phyloP scores from a whole-genome alignment of 805 yeast genomes.

The Candida adriatica region DNA sequence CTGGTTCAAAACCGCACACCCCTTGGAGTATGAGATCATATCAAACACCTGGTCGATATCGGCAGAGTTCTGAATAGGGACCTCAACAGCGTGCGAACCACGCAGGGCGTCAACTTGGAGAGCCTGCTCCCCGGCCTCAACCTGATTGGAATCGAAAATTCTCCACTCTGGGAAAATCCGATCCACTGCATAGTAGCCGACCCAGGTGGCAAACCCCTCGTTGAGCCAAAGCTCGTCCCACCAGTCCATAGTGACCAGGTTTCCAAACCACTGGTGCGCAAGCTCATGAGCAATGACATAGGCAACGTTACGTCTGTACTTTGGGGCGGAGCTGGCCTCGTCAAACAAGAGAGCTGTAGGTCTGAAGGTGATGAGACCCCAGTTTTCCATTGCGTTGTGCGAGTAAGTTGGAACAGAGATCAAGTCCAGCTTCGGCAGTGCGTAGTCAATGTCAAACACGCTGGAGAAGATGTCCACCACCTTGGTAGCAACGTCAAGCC shows the following conservation, averaged over 20 bases:
- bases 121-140: constrained; percentile 67
- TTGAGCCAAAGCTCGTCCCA: constrained; percentile 89
- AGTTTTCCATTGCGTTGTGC: constrained; percentile 88
- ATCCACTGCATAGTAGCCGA: constrained; percentile 78
- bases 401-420: constrained; percentile 76
- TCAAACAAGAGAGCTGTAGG: constrained; percentile 68
- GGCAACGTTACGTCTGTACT: constrained; percentile 64
- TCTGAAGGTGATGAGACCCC: constrained; percentile 78
- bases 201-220: constrained; percentile 89
- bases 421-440: constrained; percentile 75
- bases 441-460: constrained; percentile 68
- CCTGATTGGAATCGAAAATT: constrained; percentile 72
- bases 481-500: constrained; percentile 68
- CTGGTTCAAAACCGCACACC: constrained; percentile 75
- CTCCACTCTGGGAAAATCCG: constrained; percentile 74
- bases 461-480: constrained; percentile 66
- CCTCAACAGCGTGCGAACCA: constrained; percentile 81
- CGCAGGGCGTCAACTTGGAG: constrained; percentile 68
- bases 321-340: constrained; percentile 55
- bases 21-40: constrained; percentile 76
- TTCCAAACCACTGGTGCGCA: constrained; percentile 92
- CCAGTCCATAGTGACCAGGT: constrained; percentile 86
- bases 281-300: constrained; percentile 84
- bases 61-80: constrained; percentile 67
- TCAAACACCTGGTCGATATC: constrained; percentile 83